These are phyloP conservation scores for Allantophomopsis lycopodina DNA, from an alignment of 2,329 filamentous ascomycete species.

Conservation along the genomic window DNA sequence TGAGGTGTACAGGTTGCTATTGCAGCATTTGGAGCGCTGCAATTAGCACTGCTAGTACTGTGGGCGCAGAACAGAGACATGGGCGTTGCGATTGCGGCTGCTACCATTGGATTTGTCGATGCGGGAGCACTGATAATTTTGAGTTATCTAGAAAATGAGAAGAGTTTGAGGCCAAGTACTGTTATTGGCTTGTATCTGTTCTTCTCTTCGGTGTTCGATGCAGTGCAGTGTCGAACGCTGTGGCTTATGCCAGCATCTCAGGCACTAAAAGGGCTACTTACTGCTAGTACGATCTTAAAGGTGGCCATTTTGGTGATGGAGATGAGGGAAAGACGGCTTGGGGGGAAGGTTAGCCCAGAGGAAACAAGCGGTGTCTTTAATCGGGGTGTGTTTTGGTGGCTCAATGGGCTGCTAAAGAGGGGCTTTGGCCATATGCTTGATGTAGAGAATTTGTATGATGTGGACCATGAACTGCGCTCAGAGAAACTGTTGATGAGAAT, in stretches of 20 bases:
- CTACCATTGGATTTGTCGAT: slow-evolving; percentile 66
- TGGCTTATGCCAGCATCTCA: neutral
- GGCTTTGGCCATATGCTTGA: slow-evolving; percentile 7
- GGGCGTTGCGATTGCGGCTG: slow-evolving; percentile 53
- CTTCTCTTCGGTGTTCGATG: neutral
- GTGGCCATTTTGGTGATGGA: slow-evolving; percentile 7
- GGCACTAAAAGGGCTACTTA: neutral
- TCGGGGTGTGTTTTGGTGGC: slow-evolving; percentile 8
- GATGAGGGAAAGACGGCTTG: slow-evolving; percentile 5
- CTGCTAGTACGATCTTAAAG: slow-evolving; percentile 1
- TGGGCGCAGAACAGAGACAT: slow-evolving; percentile 52
- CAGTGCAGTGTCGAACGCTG: neutral
- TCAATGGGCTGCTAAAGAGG: slow-evolving; percentile 6
- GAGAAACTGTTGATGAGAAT: too few species aligned
- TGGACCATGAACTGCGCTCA: too few species aligned
- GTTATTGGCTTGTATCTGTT: neutral
- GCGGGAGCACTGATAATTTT: slow-evolving; percentile 27
- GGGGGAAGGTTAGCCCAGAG: slow-evolving; percentile 4
- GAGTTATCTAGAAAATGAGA: neutral
- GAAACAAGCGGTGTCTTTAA: slow-evolving; percentile 8
- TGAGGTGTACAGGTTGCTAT: too few species aligned
- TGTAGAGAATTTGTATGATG: slow-evolving; percentile 4
- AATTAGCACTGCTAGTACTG: neutral
- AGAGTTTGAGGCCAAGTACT: neutral
- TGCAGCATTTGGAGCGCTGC: neutral